Conservation (phyloP, 192 early-diverging fungal genomes). For the Mortierella hygrophila region DNA sequence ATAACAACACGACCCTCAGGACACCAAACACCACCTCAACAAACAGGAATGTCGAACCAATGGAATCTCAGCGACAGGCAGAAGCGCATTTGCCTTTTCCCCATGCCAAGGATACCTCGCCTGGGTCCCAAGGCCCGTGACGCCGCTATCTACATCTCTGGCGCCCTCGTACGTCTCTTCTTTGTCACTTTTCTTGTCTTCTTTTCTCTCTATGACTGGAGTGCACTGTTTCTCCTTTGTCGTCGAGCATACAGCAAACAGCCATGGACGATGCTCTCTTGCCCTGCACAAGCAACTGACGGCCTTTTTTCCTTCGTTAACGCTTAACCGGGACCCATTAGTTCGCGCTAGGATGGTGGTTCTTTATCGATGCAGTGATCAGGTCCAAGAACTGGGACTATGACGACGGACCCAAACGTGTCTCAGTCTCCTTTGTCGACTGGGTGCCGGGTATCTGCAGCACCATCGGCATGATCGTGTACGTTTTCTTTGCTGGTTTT, state of each 20-base stretch:
- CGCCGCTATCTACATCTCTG: slow-evolving; percentile 54
- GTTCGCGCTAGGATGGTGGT: slow-evolving; percentile 75
- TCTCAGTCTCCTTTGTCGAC: slow-evolving; percentile 66
- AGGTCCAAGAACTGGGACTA: slow-evolving; percentile 42
- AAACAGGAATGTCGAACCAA: slow-evolving; percentile 12
- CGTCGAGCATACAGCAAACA: background rate
- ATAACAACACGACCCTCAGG: background rate
- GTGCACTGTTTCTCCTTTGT: background rate
- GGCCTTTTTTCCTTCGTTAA: background rate
- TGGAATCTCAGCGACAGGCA: slow-evolving; percentile 23
- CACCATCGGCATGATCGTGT: slow-evolving; percentile 72
- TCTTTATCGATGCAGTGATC: slow-evolving; percentile 70
- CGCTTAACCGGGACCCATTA: slow-evolving; percentile 7
- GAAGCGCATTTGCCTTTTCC: slow-evolving; percentile 50
- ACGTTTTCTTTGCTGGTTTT: slow-evolving; percentile 18
- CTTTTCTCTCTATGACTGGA: too few relatives aligned
- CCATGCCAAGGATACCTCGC: slow-evolving; percentile 46
- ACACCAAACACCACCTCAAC: background rate
- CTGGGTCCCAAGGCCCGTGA: slow-evolving; percentile 57
- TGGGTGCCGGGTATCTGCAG: slow-evolving; percentile 71
- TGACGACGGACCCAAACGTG: slow-evolving; percentile 15
- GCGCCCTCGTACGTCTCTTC: slow-evolving; percentile 41
- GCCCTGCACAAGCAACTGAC: background rate
- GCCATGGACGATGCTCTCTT: background rate
- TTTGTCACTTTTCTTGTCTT: too few relatives aligned